phyloP scores from a whole-genome alignment of 176 grass and related monocot species.

The Musa beccarii region DNA sequence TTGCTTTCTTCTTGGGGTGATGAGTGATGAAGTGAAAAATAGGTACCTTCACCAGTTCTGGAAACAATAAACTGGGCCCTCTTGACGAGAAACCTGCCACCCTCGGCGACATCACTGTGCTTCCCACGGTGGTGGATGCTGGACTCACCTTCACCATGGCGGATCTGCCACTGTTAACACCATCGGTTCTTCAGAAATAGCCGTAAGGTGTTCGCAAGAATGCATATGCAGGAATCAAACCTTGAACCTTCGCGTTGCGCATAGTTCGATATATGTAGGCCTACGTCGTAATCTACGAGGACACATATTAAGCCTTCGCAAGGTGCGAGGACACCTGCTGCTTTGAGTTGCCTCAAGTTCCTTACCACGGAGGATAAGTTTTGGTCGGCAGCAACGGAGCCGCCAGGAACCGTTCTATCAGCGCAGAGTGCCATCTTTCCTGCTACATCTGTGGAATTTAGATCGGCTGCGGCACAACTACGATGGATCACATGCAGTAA shows the following conservation, averaged over 20 bases:
- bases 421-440: not conserved
- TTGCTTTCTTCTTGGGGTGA: too few species aligned
- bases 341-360: not conserved
- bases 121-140: conserved; percentile 32
- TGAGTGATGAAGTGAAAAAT: not conserved
- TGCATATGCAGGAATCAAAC: not conserved
- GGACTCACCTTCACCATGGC: conserved; percentile 29
- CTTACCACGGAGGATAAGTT: not conserved
- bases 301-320: not conserved
- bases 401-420: not conserved
- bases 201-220: too few species aligned
- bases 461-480: not conserved
- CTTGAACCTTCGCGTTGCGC: too few species aligned
- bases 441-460: not conserved
- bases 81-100: conserved; percentile 62
- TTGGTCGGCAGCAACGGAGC: not conserved
- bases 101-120: conserved; percentile 20
- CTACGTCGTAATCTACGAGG: not conserved
- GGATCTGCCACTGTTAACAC: not conserved
- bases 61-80: conserved; percentile 56
- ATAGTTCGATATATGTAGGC: too few species aligned
- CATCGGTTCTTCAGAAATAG: not conserved
- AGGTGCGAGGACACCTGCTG: not conserved
- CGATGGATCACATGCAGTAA: too few species aligned
- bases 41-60: conserved; percentile 58